Evolutionary conservation across 2,329 filamentous ascomycete species (phyloP), one percentile per base, ranked within the genome.

Genomic region (Phialophora expanda): DNA sequence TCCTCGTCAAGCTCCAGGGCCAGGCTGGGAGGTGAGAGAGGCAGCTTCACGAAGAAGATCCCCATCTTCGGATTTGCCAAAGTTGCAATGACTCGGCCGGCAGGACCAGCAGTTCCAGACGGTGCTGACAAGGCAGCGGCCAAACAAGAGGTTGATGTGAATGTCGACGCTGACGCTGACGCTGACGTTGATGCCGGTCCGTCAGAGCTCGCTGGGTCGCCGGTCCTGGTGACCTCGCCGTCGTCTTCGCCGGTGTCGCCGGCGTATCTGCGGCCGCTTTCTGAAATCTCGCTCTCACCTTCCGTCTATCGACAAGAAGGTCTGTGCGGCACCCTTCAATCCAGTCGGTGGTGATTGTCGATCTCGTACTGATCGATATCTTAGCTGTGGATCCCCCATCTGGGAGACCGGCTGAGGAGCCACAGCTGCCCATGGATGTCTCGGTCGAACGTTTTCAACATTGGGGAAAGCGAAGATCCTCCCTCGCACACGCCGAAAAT

Each of bases 251-350:
- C 20, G 3, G 20, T 12, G 2, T 51, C 48, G 14, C 20, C 44
- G 1, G 2, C 44, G 6, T 48, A 28, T 9, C 17, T 28, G 14
- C 20, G 20, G 24, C 48, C 20, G 48, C 48, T 51, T 26, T 51
- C 20, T 20, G 20, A 9, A 17, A 9, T 26, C 22, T 51, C 48
- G 1, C 12, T 26, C 22, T 22, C 48, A 3, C 48, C 48, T 26
- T 51, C 48, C 7, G 48, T 51, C 14, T 24, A 28, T 4, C 48
- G 22, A 28, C 48, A 51, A 51, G 48, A 51, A 51, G 48, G 48
- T 51, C 22, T 9, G 24, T 51, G 8, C 20, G 4, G 11, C 24
- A 24, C 20, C 22, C 48, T 26, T 20, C 17, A n/a, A 17, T 44
- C 17, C 38, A 44, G 17, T 7, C 7, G 7, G 17, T 44, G 38